Evolutionary conservation across 345 rosid genomes (phyloP).

Genomic region (Pugionium dolabratum): DNA sequence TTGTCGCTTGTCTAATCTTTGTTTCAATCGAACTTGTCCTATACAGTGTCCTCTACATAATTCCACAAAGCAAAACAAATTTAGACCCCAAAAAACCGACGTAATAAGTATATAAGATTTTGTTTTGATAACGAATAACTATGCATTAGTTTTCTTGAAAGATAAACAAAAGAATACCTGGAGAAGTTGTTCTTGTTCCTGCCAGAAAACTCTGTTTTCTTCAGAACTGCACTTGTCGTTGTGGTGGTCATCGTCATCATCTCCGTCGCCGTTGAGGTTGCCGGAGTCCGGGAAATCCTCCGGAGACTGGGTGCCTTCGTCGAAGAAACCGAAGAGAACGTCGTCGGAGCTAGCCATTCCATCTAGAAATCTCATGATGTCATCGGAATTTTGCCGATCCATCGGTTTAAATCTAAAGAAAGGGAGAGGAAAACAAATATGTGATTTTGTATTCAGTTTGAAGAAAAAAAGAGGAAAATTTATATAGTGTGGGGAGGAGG

Average conservation of each 20-base stretch:
- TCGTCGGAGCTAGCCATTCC: conserved; percentile 48
- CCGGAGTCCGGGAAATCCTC: conserved; percentile 31
- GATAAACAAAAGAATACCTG: conserved; percentile 48
- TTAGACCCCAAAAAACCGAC: too few species aligned
- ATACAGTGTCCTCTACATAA: conserved; percentile 59
- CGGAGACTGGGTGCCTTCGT: conserved; percentile 40
- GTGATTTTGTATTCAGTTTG: neutral
- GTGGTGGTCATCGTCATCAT: conserved; percentile 30
- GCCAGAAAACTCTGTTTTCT: conserved; percentile 69
- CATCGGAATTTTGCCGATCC: conserved; percentile 14
- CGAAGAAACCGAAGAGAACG: conserved; percentile 35
- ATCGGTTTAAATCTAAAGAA: conserved; percentile 17
- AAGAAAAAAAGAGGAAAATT: neutral
- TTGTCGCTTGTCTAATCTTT: conserved; percentile 63
- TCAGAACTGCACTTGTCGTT: conserved; percentile 37
- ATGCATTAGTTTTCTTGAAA: neutral
- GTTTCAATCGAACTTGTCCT: conserved; percentile 68
- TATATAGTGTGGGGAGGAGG: conserved; percentile 21
- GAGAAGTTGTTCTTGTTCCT: conserved; percentile 63
- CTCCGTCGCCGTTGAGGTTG: conserved; percentile 27
- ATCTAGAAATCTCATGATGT: conserved; percentile 46
- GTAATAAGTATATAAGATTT: neutral
- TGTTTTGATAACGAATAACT: neutral
- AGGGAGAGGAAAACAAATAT: conserved; percentile 13
- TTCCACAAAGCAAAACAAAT: neutral